Evolutionary conservation across 1,284 basidiomycete species (phyloP), one percentile per base, ranked within the genome.

Genomic region (Vanrija sp.): DNA sequence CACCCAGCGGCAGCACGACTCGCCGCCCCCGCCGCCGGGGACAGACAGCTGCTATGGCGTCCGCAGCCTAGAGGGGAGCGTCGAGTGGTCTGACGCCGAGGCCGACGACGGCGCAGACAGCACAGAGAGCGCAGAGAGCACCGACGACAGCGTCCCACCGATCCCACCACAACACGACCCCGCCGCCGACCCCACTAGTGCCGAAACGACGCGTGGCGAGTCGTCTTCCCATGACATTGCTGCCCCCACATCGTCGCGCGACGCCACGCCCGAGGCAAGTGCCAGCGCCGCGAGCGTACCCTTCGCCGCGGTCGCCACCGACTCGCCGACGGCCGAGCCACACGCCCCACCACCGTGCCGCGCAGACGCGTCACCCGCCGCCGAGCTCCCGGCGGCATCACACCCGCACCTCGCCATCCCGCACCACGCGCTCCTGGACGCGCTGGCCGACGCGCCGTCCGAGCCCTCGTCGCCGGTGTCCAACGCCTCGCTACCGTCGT

Each of bases 381-480:
- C 23, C 15, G 31, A 37, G 23, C 24, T 4, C 9, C 45, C 18
- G 27, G 20, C 16, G 1, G 15, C 31, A 4, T 10, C 10, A 14
- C 31, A 19, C 16, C 27, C 43, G 41, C 39, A 15, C 41, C 20
- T 42, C 31, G 10, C 53, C 3, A 20, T 54, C 22, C 20, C 19
- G 19, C 22, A 47, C 1, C 57, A 59, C 43, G 45, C 53, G 5
- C 46, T 61, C 6, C 47, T 57, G 37, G 59, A 61, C 42, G 54
- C 54, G 52, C 55, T 57, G 9, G 48, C 53, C 25, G 59, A 57
- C 31, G 59, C 55, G 24, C 55, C 55, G 22, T 62, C 59, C 5
- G 67, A 67, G 49, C 66, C 67, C 0, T 61, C 61, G 10, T 69
- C 67, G 3, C 67, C 67, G 0, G 62, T 62, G 14, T 63, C 60